A percentile compares a stretch with the other conserved stretches of the same genome.
phyloP scores from a whole-genome alignment of 1,284 basidiomycete species.

The Ustilago cynodontis region DNA sequence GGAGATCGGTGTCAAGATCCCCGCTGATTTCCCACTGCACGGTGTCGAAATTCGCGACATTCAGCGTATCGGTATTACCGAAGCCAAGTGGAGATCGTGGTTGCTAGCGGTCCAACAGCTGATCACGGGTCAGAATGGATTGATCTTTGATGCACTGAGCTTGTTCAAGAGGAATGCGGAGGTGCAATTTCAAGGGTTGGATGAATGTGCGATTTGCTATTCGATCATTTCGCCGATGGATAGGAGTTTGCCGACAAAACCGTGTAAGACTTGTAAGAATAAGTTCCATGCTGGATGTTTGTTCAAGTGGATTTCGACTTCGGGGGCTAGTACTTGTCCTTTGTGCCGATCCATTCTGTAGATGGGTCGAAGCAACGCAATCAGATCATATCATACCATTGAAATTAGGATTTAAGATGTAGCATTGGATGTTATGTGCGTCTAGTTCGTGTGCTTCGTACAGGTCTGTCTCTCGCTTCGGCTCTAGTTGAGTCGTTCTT shows the following conservation, averaged over 20 bases:
- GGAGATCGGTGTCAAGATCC: conserved; percentile 89
- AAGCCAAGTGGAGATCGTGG: conserved; percentile 93
- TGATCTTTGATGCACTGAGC: conserved; percentile 88
- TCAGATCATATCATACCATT: conserved; percentile 1
- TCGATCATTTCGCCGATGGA: conserved; percentile 95
- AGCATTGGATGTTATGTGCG: background rate
- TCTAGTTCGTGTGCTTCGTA: background rate
- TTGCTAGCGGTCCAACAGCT: conserved; percentile 91
- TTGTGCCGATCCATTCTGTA: conserved; percentile 79
- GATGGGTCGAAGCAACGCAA: background rate
- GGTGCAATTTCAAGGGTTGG: conserved; percentile 67
- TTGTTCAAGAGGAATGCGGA: conserved; percentile 96
- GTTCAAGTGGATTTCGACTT: conserved; percentile 86
- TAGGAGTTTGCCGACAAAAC: conserved; percentile 86
- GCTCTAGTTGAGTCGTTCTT: background rate
- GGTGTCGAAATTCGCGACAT: conserved; percentile 88
- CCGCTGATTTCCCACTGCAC: conserved; percentile 89
- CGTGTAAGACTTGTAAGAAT: conserved; percentile 93
- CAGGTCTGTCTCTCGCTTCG: background rate
- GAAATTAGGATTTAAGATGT: background rate
- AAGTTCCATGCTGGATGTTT: conserved; percentile 79
- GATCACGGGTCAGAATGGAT: conserved; percentile 85
- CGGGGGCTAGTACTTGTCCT: conserved; percentile 88
- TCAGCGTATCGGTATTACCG: conserved; percentile 82
- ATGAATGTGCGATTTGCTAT: conserved; percentile 70